Evolutionary conservation across 225 moss, liverwort and hornwort species (phyloP).

Genomic region (Asterella californica): DNA sequence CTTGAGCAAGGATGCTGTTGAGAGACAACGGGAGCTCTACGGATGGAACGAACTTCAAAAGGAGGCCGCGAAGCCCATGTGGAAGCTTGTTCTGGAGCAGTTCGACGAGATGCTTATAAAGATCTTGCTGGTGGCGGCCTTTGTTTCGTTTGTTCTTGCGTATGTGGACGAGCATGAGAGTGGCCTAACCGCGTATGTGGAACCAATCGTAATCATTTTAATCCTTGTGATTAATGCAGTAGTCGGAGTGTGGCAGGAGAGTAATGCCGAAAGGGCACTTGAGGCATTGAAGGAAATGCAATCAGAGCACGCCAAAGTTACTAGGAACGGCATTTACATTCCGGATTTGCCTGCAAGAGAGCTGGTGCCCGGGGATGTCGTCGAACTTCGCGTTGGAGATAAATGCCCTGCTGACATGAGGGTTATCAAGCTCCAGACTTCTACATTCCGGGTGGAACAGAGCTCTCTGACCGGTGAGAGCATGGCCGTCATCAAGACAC

Average conservation of each 20-base stretch:
- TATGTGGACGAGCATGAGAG: slow-evolving; percentile 69
- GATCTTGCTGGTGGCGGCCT: slow-evolving; percentile 73
- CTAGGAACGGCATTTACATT: slow-evolving; percentile 50
- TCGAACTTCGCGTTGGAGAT: slow-evolving; percentile 87
- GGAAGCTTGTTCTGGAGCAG: slow-evolving; percentile 95
- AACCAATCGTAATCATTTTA: slow-evolving; percentile 84
- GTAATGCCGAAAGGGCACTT: slow-evolving; percentile 84
- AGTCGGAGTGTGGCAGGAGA: slow-evolving; percentile 99
- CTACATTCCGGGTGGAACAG: slow-evolving; percentile 80
- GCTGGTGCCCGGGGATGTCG: slow-evolving; percentile 89
- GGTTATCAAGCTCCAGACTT: slow-evolving; percentile 68
- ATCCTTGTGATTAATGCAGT: slow-evolving; percentile 89
- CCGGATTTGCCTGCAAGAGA: slow-evolving; percentile 74
- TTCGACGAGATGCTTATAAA: slow-evolving; percentile 94
- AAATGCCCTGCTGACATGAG: slow-evolving; percentile 98
- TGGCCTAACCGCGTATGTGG: slow-evolving; percentile 73
- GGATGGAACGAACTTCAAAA: slow-evolving; percentile 95
- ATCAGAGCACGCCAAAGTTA: slow-evolving; percentile 78
- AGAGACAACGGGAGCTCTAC: slow-evolving; percentile 52
- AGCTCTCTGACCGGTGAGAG: slow-evolving; percentile 94
- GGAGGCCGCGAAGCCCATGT: slow-evolving; percentile 83
- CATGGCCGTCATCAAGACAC: slow-evolving; percentile 80
- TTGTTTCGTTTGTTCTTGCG: slow-evolving; percentile 75
- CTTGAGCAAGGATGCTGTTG: slow-evolving; percentile 48
- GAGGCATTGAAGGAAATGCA: slow-evolving; percentile 97